Evolutionary conservation across 2,329 filamentous ascomycete species (phyloP).

Genomic region (Ceratocystis huliohia): DNA sequence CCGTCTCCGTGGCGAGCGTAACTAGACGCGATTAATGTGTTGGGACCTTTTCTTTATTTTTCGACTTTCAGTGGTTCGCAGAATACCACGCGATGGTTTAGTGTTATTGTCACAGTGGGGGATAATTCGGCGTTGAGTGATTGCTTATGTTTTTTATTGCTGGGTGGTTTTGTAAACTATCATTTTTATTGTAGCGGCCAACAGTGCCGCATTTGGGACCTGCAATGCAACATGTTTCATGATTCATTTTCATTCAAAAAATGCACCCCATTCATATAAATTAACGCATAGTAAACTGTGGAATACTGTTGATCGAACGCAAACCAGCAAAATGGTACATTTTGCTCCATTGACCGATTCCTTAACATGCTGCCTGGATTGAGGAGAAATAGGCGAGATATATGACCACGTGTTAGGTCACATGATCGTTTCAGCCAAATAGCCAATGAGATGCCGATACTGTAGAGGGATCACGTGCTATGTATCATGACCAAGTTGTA

Average conservation of each 20-base stretch:
- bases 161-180: constrained; percentile 22
- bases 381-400: no score
- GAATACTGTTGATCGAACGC: neutral
- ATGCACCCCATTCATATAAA: no score
- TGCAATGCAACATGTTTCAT: constrained; percentile 18
- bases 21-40: constrained; percentile 39
- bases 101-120: constrained; percentile 21
- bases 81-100: constrained; percentile 18
- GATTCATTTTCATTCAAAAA: constrained; percentile 7
- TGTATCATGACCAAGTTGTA: neutral
- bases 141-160: constrained; percentile 20
- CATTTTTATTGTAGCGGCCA: constrained; percentile 20
- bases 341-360: no score
- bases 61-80: constrained; percentile 16
- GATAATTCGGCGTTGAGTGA: constrained; percentile 21
- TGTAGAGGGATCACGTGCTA: neutral
- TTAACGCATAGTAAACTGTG: neutral
- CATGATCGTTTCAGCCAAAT: neutral
- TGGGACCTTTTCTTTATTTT: constrained; percentile 14
- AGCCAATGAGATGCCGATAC: neutral
- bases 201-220: constrained; percentile 18
- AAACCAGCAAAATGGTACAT: neutral
- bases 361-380: no score
- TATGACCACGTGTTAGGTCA: neutral
- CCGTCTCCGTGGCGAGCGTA: constrained; percentile 86